Percentiles rank a stretch among this genome's conserved stretches.
Conservation (phyloP, 768 basidiomycete genomes). For the Lentinus tigrinus region DNA sequence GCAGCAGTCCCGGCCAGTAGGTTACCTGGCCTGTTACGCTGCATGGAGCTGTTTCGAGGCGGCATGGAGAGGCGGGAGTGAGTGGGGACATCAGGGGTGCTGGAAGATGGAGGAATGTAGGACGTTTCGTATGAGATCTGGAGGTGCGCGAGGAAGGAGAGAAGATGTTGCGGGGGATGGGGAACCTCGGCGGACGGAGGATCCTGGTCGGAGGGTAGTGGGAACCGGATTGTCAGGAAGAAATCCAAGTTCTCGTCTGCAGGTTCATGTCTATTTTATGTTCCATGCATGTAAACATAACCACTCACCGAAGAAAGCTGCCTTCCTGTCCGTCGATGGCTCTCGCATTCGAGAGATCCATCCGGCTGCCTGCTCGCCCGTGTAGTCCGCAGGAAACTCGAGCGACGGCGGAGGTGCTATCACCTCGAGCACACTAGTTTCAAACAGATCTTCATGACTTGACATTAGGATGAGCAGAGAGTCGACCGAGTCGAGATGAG, state of each 20-base stretch:
- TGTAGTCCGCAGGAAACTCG: slow-evolving; percentile 50
- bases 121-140: slow-evolving; percentile 81
- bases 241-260: slow-evolving; percentile 37
- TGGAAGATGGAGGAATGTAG: slow-evolving; percentile 60
- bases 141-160: slow-evolving; percentile 63
- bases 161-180: slow-evolving; percentile 39
- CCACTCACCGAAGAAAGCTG: slow-evolving; percentile 77
- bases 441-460: slow-evolving; percentile 64
- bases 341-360: slow-evolving; percentile 54
- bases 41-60: slow-evolving; percentile 47
- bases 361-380: slow-evolving; percentile 37
- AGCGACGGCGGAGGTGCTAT: slow-evolving; percentile 64
- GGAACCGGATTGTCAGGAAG: slow-evolving; percentile 31
- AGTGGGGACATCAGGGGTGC: slow-evolving; percentile 29
- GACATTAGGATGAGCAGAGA: slow-evolving; percentile 25
- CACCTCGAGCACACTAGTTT: slow-evolving; percentile 57
- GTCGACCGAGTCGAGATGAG: neutral
- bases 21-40: slow-evolving; percentile 34
- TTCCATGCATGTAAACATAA: no score
- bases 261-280: neutral
- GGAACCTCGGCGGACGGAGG: slow-evolving; percentile 28
- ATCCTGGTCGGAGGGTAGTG: slow-evolving; percentile 24
- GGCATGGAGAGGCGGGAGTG: slow-evolving; percentile 37
- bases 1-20: slow-evolving; percentile 44
- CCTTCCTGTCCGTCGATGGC: slow-evolving; percentile 49